Percentiles rank a stretch among this genome's conserved stretches.
These are phyloP conservation scores for Scytalidium lignicola DNA, from an alignment of 2,329 filamentous ascomycete species.

Conservation along the genomic window DNA sequence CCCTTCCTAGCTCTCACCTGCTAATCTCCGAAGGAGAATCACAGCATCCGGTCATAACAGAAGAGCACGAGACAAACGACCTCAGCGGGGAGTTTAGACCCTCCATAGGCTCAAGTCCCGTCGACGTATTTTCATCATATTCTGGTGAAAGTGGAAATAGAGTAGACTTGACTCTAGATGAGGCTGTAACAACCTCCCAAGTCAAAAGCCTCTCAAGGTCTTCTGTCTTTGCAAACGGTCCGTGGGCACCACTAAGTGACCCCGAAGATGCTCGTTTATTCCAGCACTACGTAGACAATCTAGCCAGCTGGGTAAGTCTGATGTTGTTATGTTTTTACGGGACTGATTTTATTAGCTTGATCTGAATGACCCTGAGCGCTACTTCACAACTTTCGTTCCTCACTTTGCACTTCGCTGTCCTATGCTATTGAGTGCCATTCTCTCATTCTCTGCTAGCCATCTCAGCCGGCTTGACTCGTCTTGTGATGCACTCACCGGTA, in stretches of 20 bases:
- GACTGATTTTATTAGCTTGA: not conserved
- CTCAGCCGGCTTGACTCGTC: not conserved
- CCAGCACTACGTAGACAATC: constrained; percentile 1
- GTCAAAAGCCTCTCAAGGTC: not conserved
- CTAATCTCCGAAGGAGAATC: not conserved
- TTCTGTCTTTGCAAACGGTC: not conserved
- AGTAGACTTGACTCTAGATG: not conserved
- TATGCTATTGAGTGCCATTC: constrained; percentile 7
- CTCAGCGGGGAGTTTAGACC: not conserved
- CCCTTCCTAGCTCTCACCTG: too few species aligned
- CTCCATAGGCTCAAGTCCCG: not conserved
- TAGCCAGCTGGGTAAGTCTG: not conserved
- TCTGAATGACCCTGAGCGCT: not conserved
- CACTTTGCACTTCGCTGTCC: constrained; percentile 13
- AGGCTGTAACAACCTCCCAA: not conserved
- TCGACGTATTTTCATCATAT: not conserved
- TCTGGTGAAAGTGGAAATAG: not conserved
- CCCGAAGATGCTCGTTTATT: not conserved
- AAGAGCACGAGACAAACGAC: not conserved
- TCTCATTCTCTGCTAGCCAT: constrained; percentile 8
- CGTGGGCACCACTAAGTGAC: not conserved
- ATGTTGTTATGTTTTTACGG: not conserved
- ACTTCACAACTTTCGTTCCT: not conserved
- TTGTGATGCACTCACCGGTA: not conserved
- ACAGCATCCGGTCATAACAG: not conserved